phyloP scores from a whole-genome alignment of 192 early-diverging fungal species.

The Coemansia umbellata region DNA sequence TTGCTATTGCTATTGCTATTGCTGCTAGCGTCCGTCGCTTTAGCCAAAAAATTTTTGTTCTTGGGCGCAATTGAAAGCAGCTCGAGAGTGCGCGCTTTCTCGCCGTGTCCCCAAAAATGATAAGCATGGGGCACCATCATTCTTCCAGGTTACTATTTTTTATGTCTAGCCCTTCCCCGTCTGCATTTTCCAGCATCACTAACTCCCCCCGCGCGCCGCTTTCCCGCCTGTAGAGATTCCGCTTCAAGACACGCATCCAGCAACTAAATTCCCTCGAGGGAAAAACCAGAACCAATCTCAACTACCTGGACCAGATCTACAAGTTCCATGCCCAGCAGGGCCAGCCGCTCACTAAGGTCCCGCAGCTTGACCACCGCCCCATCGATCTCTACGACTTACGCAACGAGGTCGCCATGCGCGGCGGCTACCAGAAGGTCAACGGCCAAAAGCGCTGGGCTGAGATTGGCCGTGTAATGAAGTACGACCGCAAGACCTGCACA shows the following conservation, averaged over 20 bases:
- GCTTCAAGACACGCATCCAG: slow-evolving; percentile 86
- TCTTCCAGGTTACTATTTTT: slow-evolving; percentile 6
- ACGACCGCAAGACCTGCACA: slow-evolving; percentile 68
- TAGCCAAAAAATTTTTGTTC: no score
- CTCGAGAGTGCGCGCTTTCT: no score
- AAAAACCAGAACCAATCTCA: slow-evolving; percentile 76
- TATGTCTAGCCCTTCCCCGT: slow-evolving; percentile 5
- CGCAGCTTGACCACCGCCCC: slow-evolving; percentile 79
- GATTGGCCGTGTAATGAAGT: slow-evolving; percentile 70
- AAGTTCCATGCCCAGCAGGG: slow-evolving; percentile 83
- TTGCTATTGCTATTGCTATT: no score
- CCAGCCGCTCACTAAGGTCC: slow-evolving; percentile 68
- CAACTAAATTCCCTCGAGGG: slow-evolving; percentile 91
- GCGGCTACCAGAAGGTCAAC: slow-evolving; percentile 72
- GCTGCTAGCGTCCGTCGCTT: no score
- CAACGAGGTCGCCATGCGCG: slow-evolving; percentile 73
- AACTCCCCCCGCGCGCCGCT: background rate
- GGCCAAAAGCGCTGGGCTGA: slow-evolving; percentile 79
- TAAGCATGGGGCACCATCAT: no score
- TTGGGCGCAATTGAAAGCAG: no score
- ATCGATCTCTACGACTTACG: slow-evolving; percentile 81
- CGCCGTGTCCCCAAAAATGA: no score
- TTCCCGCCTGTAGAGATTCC: slow-evolving; percentile 63
- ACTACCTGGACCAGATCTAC: slow-evolving; percentile 87
- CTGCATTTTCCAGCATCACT: slow-evolving; percentile 10